phyloP scores from a whole-genome alignment of 768 basidiomycete species.

The Pleurotus giganteus region DNA sequence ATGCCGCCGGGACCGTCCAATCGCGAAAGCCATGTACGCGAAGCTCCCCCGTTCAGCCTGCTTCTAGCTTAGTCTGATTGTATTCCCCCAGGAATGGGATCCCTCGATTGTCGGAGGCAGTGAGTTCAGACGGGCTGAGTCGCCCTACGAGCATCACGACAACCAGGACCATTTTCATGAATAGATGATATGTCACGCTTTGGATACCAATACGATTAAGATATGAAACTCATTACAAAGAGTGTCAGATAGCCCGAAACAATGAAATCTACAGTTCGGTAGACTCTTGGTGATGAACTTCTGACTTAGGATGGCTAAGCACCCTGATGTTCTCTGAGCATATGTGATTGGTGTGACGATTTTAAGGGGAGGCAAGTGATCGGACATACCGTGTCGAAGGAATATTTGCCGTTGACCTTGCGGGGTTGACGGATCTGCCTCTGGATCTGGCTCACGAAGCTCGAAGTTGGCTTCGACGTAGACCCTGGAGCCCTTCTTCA shows the following conservation, averaged over 20 bases:
- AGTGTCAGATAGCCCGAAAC: too few relatives aligned
- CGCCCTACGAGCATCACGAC: slow-evolving; percentile 40
- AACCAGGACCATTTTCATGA: slow-evolving; percentile 10
- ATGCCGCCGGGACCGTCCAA: slow-evolving; percentile 13
- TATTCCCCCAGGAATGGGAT: slow-evolving; percentile 30
- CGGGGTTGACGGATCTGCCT: slow-evolving; percentile 63
- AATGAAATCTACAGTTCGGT: neutral
- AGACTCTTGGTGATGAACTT: slow-evolving; percentile 12
- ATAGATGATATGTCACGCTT: neutral
- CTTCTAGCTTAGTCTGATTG: neutral
- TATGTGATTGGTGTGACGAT: neutral
- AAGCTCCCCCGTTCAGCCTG: neutral
- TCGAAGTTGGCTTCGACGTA: slow-evolving; percentile 82
- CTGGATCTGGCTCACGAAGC: slow-evolving; percentile 66
- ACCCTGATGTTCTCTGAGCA: slow-evolving; percentile 14
- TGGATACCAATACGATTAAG: neutral
- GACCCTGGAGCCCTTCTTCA: slow-evolving; percentile 72
- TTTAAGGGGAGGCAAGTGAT: neutral
- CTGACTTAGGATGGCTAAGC: slow-evolving; percentile 9
- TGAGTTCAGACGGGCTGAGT: slow-evolving; percentile 31
- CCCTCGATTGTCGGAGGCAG: slow-evolving; percentile 26
- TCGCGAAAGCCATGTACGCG: slow-evolving; percentile 28
- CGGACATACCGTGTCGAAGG: slow-evolving; percentile 66
- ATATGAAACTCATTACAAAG: neutral
- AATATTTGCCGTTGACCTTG: slow-evolving; percentile 81